phyloP scores from a whole-genome alignment of 768 basidiomycete species.

The Boletus fagicola region DNA sequence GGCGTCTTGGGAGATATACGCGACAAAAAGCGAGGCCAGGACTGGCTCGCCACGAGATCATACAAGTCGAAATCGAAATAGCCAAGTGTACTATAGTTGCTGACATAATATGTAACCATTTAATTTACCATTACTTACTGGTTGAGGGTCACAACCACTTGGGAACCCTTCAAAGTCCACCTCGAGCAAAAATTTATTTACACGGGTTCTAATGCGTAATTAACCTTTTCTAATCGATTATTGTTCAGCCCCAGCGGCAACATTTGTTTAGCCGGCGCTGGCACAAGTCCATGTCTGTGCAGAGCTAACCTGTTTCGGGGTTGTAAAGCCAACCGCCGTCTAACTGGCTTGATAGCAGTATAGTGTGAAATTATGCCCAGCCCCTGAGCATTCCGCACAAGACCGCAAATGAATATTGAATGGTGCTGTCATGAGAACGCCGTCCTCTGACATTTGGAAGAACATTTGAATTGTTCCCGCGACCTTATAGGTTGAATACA shows the following conservation, averaged over 20 bases:
- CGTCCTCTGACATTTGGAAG: background rate
- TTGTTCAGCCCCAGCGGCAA: background rate
- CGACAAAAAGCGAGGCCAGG: conserved; percentile 8
- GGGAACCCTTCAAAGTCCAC: background rate
- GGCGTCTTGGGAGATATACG: conserved; percentile 3
- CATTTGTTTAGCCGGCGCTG: background rate
- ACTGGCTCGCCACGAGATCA: conserved; percentile 26
- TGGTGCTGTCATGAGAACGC: background rate
- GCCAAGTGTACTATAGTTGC: background rate
- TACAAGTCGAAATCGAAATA: conserved; percentile 11
- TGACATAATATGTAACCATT: conserved; percentile 27
- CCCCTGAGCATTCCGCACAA: background rate
- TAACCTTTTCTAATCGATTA: background rate
- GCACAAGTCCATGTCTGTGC: background rate
- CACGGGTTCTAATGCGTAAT: background rate
- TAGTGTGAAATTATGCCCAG: background rate
- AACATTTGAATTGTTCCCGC: background rate
- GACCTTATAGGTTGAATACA: background rate
- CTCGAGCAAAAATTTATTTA: conserved; percentile 5
- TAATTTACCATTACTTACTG: too few species aligned
- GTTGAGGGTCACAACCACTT: background rate
- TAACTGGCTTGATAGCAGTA: background rate
- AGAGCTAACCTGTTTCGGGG: background rate
- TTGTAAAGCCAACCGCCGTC: background rate
- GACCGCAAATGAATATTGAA: background rate